A percentile compares a stretch with the other conserved stretches of the same genome.
Evolutionary conservation across 1,284 basidiomycete genomes (phyloP).

Genomic region (Stygiomarasmius scandens): DNA sequence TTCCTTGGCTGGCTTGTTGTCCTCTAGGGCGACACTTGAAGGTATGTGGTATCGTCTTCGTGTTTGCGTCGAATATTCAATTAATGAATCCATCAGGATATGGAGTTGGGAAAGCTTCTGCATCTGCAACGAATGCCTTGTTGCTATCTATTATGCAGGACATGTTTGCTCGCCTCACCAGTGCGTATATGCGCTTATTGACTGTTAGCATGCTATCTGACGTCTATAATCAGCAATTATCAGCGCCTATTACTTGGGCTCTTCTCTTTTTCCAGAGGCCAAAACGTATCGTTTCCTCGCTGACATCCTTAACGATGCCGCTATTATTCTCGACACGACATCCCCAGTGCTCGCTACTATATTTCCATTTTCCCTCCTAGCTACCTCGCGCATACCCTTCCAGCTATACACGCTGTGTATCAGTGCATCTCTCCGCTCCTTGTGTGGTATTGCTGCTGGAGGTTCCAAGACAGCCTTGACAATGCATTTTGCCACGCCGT

Average conservation of each 20-base stretch:
- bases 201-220: too few relatives aligned
- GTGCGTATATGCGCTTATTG: conserved; percentile 37
- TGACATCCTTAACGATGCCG: conserved; percentile 64
- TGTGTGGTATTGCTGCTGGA: conserved; percentile 63
- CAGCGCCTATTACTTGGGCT: conserved; percentile 62
- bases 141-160: conserved; percentile 67
- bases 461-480: conserved; percentile 73
- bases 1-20: conserved; percentile 61
- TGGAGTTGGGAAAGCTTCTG: conserved; percentile 67
- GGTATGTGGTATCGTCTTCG: conserved; percentile 36
- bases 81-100: conserved; percentile 46
- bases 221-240: conserved; percentile 51
- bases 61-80: background rate
- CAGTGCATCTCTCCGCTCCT: conserved; percentile 56
- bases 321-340: conserved; percentile 60
- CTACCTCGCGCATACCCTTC: conserved; percentile 29
- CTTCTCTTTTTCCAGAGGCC: conserved; percentile 67
- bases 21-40: conserved; percentile 70
- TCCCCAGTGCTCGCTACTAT: conserved; percentile 54
- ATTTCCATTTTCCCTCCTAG: background rate
- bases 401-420: conserved; percentile 55
- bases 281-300: conserved; percentile 74
- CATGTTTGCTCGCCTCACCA: conserved; percentile 61
- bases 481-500: conserved; percentile 61
- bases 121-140: conserved; percentile 65